phyloP scores from a whole-genome alignment of 2,329 filamentous ascomycete genomes.

The Aspergillus pseudoglaucus region DNA sequence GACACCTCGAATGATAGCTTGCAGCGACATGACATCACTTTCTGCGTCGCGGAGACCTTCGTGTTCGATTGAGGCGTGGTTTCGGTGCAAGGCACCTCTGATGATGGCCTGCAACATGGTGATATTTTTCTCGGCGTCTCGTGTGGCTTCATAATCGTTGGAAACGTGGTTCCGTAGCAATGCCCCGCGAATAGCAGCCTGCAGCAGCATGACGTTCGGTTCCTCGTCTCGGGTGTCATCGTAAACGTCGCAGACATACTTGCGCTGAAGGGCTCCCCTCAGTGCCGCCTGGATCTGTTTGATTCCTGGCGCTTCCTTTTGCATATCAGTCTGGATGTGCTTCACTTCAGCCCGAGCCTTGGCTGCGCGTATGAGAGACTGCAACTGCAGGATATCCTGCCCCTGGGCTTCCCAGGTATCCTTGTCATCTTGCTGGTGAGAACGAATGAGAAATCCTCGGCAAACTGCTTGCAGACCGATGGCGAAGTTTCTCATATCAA shows the following conservation, averaged over 20 bases:
- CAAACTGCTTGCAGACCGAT: conserved; percentile 70
- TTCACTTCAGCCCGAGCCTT: conserved; percentile 39
- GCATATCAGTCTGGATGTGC: conserved; percentile 33
- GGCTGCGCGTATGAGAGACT: conserved; percentile 66
- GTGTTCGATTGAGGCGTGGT: conserved; percentile 11
- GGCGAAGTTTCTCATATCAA: conserved; percentile 77
- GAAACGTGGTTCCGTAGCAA: conserved; percentile 8
- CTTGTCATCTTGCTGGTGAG: conserved; percentile 54
- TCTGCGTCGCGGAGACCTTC: conserved; percentile 22
- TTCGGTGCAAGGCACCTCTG: conserved; percentile 47
- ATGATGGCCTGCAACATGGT: conserved; percentile 49
- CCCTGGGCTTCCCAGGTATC: conserved; percentile 70
- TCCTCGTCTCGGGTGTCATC: conserved; percentile 58
- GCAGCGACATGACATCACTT: conserved; percentile 52
- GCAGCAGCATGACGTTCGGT: conserved; percentile 51
- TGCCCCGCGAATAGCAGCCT: conserved; percentile 56
- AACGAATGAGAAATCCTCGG: conserved; percentile 69
- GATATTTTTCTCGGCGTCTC: conserved; percentile 54
- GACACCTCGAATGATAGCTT: conserved; percentile 63
- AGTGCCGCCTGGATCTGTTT: conserved; percentile 52
- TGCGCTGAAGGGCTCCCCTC: conserved; percentile 40
- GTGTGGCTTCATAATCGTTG: conserved; percentile 26
- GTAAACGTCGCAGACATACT: conserved; percentile 46
- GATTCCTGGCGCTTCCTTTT: conserved; percentile 38
- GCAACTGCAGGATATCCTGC: conserved; percentile 66